Base-by-base conservation (phyloP, 345 rosid species). In the Arabis alpina region DNA sequence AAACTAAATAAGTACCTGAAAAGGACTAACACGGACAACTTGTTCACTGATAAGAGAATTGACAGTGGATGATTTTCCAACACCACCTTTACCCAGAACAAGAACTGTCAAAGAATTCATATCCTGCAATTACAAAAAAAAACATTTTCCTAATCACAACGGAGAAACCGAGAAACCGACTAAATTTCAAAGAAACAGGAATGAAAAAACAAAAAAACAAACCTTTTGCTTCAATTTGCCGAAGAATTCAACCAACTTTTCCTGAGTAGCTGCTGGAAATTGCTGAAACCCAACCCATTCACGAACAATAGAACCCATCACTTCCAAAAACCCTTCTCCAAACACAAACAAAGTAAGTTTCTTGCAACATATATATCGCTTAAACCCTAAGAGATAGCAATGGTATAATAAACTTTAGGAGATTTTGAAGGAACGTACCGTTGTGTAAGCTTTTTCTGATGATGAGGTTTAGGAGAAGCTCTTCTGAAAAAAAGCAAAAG, bases 81-180 rank as follows among this genome's bases (percentile, higher is more conserved):
- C 89, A 57, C 96, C 93, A 8, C 91, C 91, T 83, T 90, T 90
- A 36, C 96, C 96, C 88, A 90, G 24, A 53, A 90, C 96, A 83
- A 90, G 86, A 71, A 90, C 79, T 72, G 89, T 90, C 81, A 87
- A 75, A 64, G 83, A 81, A 63, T 75, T 77, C 55, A 86, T 83
- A 51, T 89, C 84, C 96, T 90, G 80, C 61, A 73, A 76, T 59
- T 41, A 44, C 54, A 50, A 55, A 48, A 16, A 10, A 4, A 3
- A 51, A 2, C 10, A 15, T 25, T 47, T 13, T 50, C 43, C 32
- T 36, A 10, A 47, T 42, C 16, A 71, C 44, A 74, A 45, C 66
- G 44, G 51, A 76, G 52, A 52, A 44, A 42, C 9, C 57, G 39
- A 59, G 47, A 5, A 39, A 53, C 54, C 30, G 12, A 49, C 67